Evolutionary conservation across 768 basidiomycete genomes (phyloP).

Genomic region (Cantharellus cinnabarinus): DNA sequence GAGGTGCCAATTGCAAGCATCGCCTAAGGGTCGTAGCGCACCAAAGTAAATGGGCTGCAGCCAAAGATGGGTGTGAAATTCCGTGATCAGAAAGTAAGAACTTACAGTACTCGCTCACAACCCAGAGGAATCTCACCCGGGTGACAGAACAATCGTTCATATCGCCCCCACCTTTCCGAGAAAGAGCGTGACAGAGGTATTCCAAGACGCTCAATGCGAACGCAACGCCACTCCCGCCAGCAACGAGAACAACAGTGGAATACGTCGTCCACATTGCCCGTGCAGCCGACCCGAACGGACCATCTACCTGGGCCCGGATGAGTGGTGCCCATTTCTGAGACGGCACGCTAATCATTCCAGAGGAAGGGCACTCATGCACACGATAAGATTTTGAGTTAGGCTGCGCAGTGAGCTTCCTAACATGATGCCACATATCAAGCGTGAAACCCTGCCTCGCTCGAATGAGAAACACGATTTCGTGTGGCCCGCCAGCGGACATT

Average conservation of each 20-base stretch:
- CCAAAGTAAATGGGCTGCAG: constrained; percentile 54
- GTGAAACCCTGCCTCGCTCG: constrained; percentile 56
- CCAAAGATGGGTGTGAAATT: not conserved
- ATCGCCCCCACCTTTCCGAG: constrained; percentile 18
- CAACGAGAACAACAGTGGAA: constrained; percentile 39
- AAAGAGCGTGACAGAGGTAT: constrained; percentile 29
- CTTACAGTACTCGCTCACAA: constrained; percentile 55
- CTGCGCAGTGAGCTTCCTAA: constrained; percentile 17
- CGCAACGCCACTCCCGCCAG: constrained; percentile 57
- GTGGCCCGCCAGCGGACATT: constrained; percentile 18
- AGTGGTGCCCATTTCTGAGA: constrained; percentile 11
- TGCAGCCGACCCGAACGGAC: constrained; percentile 46
- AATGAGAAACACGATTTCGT: constrained; percentile 42
- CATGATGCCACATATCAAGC: constrained; percentile 36
- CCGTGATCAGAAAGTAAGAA: constrained; percentile 4
- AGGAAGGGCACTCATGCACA: too few species aligned
- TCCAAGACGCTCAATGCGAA: constrained; percentile 49
- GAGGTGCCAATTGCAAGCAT: constrained; percentile 35
- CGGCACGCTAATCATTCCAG: too few species aligned
- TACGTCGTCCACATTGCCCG: constrained; percentile 38
- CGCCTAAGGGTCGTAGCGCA: constrained; percentile 43
- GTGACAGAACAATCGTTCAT: constrained; percentile 10
- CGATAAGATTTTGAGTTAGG: too few species aligned
- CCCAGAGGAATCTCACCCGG: constrained; percentile 57
- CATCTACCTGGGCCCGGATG: constrained; percentile 38